Evolutionary conservation across 306 rosid species (phyloP).

Genomic region (Trifolium repens): DNA sequence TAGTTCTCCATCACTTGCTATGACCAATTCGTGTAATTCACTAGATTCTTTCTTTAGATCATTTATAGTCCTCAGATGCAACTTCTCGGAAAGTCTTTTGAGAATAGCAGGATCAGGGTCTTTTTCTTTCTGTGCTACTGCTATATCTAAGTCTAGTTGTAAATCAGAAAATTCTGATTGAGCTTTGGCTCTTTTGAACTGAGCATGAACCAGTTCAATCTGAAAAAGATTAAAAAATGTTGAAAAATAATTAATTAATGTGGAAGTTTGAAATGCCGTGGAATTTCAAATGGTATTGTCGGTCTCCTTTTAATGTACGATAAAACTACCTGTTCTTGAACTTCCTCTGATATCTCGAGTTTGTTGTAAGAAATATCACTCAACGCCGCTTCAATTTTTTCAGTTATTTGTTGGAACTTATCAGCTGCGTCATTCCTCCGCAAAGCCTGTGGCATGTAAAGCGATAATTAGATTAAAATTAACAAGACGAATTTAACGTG

Average conservation of each 20-base stretch:
- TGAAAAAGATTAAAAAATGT: conserved; percentile 45
- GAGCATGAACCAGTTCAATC: conserved; percentile 94
- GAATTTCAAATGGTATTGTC: conserved; percentile 6
- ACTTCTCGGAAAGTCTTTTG: conserved; percentile 80
- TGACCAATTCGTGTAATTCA: conserved; percentile 75
- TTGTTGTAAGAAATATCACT: conserved; percentile 63
- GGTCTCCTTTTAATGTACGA: conserved; percentile 25
- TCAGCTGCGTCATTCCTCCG: conserved; percentile 53
- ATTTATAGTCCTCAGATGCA: conserved; percentile 71
- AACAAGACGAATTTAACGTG: conserved; percentile 14
- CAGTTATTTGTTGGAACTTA: conserved; percentile 64
- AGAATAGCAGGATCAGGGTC: conserved; percentile 73
- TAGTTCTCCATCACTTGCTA: conserved; percentile 60
- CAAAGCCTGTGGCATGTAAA: conserved; percentile 62
- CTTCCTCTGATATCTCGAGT: conserved; percentile 82
- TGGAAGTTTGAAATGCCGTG: conserved; percentile 11
- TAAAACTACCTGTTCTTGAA: conserved; percentile 85
- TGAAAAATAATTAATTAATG: conserved; percentile 17
- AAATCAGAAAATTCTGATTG: conserved; percentile 61
- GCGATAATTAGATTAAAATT: conserved; percentile 27
- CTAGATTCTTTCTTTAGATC: conserved; percentile 83
- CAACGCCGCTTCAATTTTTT: conserved; percentile 73
- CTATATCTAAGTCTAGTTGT: conserved; percentile 71
- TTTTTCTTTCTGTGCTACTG: conserved; percentile 58
- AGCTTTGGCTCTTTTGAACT: conserved; percentile 86